Base-by-base conservation (phyloP, 768 basidiomycete genomes). In the Mycena vitilis region DNA sequence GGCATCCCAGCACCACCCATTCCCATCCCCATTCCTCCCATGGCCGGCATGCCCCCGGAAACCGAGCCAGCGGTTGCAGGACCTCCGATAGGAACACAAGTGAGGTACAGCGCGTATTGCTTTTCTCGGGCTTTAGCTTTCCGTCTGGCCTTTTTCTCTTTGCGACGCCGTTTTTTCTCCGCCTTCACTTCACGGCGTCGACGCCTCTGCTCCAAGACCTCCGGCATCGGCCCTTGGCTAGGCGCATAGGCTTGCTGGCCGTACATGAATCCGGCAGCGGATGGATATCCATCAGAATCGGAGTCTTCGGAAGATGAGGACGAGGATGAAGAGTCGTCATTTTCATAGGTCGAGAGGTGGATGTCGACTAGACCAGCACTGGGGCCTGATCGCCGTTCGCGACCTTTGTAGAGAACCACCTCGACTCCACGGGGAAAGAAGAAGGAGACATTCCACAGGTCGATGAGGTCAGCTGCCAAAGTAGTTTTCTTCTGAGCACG, bases 401-500 rank as follows among this genome's bases (percentile, higher is more conserved):
- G 87, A 49, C 94, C 94, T 75, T 89, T 92, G 83, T 88, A 95
- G n/a, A 95, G 82, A 42, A 93, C 84, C 54, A 93, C 80, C 72
- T 95, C 94, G n/a, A 92, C 87, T 22, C 91, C 90, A 52, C 94
- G 92, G 42, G 84, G 79, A 63, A 85, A 75, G 84, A 94, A 94
- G 80, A 94, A 95, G 11, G 87, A 88, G 37, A 80, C 76, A 76
- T 95, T 95, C 94, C 94, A 95, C 36, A 92, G 80, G 69, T 94
- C 88, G 70, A 95, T 81, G 37, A 95, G 84, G 75, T 93, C 91
- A n/a, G 87, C 87, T 13, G 87, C 79, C 53, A 94, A 82, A 13
- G 79, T 81, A 25, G 91, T 85, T 16, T 88, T 86, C 73, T 86
- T 88, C 13, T 89, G 87, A 36, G 83, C 75, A 64, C 82, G 81